Conservation (phyloP, 73 alveolate species). For the Uronychia setigera region DNA sequence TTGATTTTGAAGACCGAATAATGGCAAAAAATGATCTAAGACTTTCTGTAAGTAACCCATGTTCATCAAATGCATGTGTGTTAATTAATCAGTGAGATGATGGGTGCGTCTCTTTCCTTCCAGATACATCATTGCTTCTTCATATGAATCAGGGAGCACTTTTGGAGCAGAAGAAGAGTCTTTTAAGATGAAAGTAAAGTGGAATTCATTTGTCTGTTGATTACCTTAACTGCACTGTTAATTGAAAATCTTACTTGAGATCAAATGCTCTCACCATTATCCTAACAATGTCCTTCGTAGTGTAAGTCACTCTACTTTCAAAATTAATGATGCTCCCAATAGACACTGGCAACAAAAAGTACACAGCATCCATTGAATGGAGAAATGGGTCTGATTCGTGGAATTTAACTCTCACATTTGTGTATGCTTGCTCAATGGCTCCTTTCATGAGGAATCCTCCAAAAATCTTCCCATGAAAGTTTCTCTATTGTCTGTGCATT, state of each 20-base stretch:
- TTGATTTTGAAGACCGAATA: slow-evolving; percentile 8
- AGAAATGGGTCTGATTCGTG: slow-evolving; percentile 10
- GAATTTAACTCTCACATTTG: not conserved
- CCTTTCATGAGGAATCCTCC: slow-evolving; percentile 35
- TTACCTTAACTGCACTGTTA: not conserved
- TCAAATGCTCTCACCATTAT: slow-evolving; percentile 12
- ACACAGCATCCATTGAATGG: slow-evolving; percentile 15
- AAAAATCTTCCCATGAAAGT: slow-evolving; percentile 28
- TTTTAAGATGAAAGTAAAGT: slow-evolving; percentile 11
- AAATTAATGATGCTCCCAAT: slow-evolving; percentile 19
- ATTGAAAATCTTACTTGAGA: no score
- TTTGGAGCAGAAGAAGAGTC: not conserved
- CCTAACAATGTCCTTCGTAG: slow-evolving; percentile 14
- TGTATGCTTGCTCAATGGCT: slow-evolving; percentile 28
- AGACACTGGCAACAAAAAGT: slow-evolving; percentile 12
- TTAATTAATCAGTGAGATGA: no score
- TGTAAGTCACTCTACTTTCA: slow-evolving; percentile 18
- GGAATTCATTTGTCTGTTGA: slow-evolving; percentile 24
- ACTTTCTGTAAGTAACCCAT: not conserved
- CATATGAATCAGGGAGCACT: slow-evolving; percentile 6
- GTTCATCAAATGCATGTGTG: not conserved
- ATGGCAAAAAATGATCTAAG: not conserved
- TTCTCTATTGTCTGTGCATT: slow-evolving; percentile 30
- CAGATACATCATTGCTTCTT: slow-evolving; percentile 19
- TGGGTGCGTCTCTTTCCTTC: slow-evolving; percentile 35